Base-by-base conservation (phyloP, 1,284 basidiomycete genomes). In the Somion occarium region DNA sequence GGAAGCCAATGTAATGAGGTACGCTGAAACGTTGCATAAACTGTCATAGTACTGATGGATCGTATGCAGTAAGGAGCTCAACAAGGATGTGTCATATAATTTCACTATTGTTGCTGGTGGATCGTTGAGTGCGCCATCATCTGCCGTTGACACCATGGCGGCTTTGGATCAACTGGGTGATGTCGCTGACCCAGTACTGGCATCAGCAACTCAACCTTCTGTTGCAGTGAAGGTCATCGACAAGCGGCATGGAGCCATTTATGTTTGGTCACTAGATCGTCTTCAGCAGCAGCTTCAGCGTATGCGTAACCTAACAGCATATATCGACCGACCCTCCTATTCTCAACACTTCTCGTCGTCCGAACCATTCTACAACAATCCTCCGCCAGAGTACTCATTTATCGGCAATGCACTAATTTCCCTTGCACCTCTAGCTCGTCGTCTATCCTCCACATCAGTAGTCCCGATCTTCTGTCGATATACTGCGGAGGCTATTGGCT, bases 1-100 rank as follows among this genome's bases (percentile, higher is more conserved):
- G 68, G 96, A 99, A 70, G 95, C 94, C 7, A 98, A 98, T 65
- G 80, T 96, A 38, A 88, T 96, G 60, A 92, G 91, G 92, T 91
- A 58, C 55, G 79, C 61, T 46, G 50, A 39, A 12, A 51, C 47
- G 24, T 42, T 5, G 15, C 30, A 34, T 7, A 34, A 7, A 7
- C 30, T 34, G 15, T 34, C 15, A 34, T 15, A 20, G 4, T 39
- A 56, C 53, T 46, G 44, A 44, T 53, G 55, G 38, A 5, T 9
- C 11, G 3, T 5, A 12, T 48, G 52, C 63, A 95, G 92, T 69
- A 87, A 86, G 62, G 89, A 93, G 66, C 80, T 97, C 41, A 77
- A 80, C 27, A 93, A 95, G 65, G 80, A 87, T 42, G 90, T 96
- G 38, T 79, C 83, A 5, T 98, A 95, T 68, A 98, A 99, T 68